Evolutionary conservation across 129 eudicot genomes (phyloP).

Genomic region (Dittrichia graveolens): DNA sequence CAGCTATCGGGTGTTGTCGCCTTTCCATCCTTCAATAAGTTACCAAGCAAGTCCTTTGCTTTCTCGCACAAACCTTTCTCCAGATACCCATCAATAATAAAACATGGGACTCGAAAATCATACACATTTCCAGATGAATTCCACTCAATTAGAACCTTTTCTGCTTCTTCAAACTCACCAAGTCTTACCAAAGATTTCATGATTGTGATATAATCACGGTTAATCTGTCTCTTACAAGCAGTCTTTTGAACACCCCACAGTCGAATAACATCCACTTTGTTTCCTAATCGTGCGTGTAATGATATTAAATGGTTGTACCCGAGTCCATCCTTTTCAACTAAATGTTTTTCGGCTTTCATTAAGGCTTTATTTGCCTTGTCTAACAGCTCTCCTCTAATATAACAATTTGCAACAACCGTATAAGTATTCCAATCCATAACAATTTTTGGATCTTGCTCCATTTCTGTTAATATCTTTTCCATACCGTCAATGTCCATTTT

Average conservation of each 20-base stretch:
- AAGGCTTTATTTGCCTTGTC: constrained; percentile 56
- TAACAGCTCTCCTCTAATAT: constrained; percentile 44
- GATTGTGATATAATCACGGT: constrained; percentile 58
- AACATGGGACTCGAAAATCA: constrained; percentile 60
- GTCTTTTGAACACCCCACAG: constrained; percentile 68
- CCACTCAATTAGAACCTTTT: constrained; percentile 69
- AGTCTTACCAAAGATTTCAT: constrained; percentile 57
- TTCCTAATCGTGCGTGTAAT: constrained; percentile 59
- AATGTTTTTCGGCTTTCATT: constrained; percentile 61
- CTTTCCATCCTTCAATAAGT: constrained; percentile 38
- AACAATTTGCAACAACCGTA: constrained; percentile 68
- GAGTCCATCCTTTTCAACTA: constrained; percentile 52
- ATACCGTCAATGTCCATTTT: constrained; percentile 53
- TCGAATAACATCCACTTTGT: constrained; percentile 58
- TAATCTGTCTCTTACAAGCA: constrained; percentile 56
- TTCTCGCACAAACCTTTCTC: constrained; percentile 49
- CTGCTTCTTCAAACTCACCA: constrained; percentile 66
- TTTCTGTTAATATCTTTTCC: constrained; percentile 61
- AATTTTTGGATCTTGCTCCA: constrained; percentile 67
- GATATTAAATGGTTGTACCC: constrained; percentile 79
- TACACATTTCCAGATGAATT: constrained; percentile 61
- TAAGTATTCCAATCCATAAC: constrained; percentile 86
- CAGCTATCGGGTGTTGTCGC: constrained; percentile 46
- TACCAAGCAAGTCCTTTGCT: constrained; percentile 57
- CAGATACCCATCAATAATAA: constrained; percentile 43